A percentile compares a stretch with the other conserved stretches of the same genome.
Conservation (phyloP, 139 green algal species). For the Tetraselmis chui region DNA sequence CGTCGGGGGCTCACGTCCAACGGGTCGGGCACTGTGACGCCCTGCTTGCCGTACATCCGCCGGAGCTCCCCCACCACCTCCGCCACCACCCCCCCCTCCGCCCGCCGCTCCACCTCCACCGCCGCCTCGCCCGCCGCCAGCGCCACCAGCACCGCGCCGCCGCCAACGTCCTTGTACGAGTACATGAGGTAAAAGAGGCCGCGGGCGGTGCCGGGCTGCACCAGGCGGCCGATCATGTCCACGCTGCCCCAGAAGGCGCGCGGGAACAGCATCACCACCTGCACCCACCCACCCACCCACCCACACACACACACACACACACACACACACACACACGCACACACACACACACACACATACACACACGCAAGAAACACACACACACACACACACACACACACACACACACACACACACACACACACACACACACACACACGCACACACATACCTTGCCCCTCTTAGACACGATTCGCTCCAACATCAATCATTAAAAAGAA, state of each 20-base stretch:
- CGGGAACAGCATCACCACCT: conserved; percentile 91
- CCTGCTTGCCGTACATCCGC: conserved; percentile 59
- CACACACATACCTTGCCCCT: too few species aligned
- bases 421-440: too few species aligned
- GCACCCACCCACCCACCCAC: too few species aligned
- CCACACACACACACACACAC: too few species aligned
- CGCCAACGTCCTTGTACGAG: conserved; percentile 59
- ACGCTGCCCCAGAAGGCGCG: conserved; percentile 75
- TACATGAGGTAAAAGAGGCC: conserved; percentile 94
- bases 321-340: too few species aligned
- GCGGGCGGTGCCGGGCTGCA: conserved; percentile 25
- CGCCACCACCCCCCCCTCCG: conserved; percentile 35
- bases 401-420: too few species aligned
- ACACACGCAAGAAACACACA: too few species aligned
- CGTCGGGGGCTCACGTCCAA: conserved; percentile 24
- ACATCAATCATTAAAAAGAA: too few species aligned
- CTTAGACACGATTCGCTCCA: too few species aligned
- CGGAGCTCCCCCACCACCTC: conserved; percentile 71
- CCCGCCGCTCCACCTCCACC: conserved; percentile 45
- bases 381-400: too few species aligned
- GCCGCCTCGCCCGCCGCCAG: conserved; percentile 74
- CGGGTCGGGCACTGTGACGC: conserved; percentile 59
- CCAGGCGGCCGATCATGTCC: conserved; percentile 85
- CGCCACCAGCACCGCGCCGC: conserved; percentile 56
- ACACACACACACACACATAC: too few species aligned